Percentiles rank a stretch among this genome's conserved stretches.
These are phyloP conservation scores for Botrytis squamosa DNA, from an alignment of 2,329 filamentous ascomycete species.

Conservation along the genomic window DNA sequence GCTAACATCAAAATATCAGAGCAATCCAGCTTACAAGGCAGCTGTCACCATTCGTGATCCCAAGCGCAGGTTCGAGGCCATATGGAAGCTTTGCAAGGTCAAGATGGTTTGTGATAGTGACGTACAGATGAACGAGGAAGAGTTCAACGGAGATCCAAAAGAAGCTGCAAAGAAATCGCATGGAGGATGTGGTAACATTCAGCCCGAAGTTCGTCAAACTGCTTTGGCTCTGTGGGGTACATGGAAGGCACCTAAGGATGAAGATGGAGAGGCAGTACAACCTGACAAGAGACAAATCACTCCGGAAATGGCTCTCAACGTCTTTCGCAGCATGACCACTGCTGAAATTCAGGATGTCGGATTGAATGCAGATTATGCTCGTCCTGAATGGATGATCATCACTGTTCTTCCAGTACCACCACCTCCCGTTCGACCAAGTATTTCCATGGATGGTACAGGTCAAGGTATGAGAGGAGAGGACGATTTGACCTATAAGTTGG, in stretches of 20 bases:
- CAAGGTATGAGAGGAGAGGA: slow-evolving; percentile 94
- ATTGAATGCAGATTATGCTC: slow-evolving; percentile 89
- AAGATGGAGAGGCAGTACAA: slow-evolving; percentile 67
- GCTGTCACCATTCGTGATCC: slow-evolving; percentile 85
- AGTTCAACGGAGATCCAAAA: slow-evolving; percentile 59
- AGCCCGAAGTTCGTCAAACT: slow-evolving; percentile 84
- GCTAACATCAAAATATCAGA: slow-evolving; percentile 66
- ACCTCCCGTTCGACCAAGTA: slow-evolving; percentile 92
- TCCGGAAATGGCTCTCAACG: slow-evolving; percentile 78
- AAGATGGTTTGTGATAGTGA: slow-evolving; percentile 83
- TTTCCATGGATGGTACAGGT: slow-evolving; percentile 92
- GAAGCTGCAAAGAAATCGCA: slow-evolving; percentile 59
- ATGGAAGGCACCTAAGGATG: slow-evolving; percentile 69
- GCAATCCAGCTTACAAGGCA: slow-evolving; percentile 77
- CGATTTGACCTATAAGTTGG: slow-evolving; percentile 98
- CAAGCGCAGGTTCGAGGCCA: slow-evolving; percentile 88
- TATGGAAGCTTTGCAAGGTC: slow-evolving; percentile 90
- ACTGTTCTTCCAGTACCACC: slow-evolving; percentile 94
- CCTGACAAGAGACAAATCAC: slow-evolving; percentile 81
- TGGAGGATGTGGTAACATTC: slow-evolving; percentile 88
- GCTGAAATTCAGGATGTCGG: slow-evolving; percentile 84
- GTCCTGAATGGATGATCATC: slow-evolving; percentile 97
- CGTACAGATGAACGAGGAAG: slow-evolving; percentile 63
- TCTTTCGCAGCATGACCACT: slow-evolving; percentile 82
- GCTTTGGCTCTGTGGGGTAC: slow-evolving; percentile 78